Conservation (phyloP, 148 eudicot genomes). For the Silene uniflora region DNA sequence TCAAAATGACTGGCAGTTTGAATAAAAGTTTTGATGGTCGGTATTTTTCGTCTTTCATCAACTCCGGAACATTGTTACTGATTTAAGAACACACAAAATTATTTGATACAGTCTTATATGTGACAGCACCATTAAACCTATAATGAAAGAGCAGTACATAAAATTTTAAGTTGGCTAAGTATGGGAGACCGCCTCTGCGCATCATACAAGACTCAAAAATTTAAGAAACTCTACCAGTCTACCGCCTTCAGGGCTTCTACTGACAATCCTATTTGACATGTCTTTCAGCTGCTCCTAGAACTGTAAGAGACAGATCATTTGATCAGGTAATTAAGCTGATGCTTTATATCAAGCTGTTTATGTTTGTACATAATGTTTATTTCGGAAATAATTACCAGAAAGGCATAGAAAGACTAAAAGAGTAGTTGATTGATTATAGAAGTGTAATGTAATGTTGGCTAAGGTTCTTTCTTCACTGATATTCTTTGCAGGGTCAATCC, state of each 20-base stretch:
- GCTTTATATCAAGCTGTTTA: not conserved
- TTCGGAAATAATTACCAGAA: not conserved
- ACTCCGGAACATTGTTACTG: not conserved
- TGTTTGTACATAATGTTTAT: not conserved
- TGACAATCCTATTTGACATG: not conserved
- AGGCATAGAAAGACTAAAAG: not conserved
- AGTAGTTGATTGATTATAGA: not conserved
- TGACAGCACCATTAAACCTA: too few relatives aligned
- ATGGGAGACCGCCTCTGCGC: too few relatives aligned
- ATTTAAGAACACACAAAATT: too few relatives aligned
- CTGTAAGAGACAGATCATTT: conserved; percentile 53
- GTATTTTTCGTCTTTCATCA: conserved; percentile 2
- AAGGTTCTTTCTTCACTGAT: not conserved
- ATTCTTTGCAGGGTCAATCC: conserved; percentile 35
- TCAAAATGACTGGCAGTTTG: conserved; percentile 90
- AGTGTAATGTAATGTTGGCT: not conserved
- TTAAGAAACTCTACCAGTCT: not conserved
- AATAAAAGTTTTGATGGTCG: conserved; percentile 89
- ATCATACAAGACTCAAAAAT: too few relatives aligned
- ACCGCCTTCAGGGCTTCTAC: too few relatives aligned
- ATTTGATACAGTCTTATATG: too few relatives aligned
- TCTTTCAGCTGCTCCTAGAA: conserved; percentile 63
- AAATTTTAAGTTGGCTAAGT: too few relatives aligned
- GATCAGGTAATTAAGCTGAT: conserved; percentile 38
- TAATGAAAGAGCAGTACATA: too few relatives aligned